Conservation (phyloP, 2,329 filamentous ascomycete genomes). For the Fusarium gaditjirri region DNA sequence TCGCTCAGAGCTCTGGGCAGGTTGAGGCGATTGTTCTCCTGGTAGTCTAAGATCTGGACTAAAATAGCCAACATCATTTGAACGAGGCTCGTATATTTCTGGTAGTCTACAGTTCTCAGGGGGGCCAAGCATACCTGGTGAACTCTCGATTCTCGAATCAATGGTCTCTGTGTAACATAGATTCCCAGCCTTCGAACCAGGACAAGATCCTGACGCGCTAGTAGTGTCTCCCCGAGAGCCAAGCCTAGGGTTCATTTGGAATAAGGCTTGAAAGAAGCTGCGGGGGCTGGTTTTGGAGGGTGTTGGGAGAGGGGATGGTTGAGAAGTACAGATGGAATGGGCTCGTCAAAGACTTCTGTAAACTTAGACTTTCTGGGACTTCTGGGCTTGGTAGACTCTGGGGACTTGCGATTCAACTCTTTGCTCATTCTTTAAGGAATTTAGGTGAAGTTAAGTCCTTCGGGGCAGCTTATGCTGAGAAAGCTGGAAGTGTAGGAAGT, state of each 20-base stretch:
- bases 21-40: neutral
- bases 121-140: neutral
- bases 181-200: neutral
- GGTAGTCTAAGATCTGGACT: neutral
- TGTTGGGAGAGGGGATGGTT: neutral
- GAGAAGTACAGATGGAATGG: neutral
- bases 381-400: too few relatives aligned
- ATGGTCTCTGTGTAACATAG: neutral
- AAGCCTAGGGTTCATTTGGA: neutral
- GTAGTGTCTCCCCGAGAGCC: neutral
- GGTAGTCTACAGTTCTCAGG: neutral
- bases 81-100: neutral
- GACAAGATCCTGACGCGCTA: neutral
- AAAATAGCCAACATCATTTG: constrained; percentile 6
- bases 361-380: neutral
- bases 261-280: neutral
- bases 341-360: neutral
- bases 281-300: neutral
- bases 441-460: neutral
- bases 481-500: neutral
- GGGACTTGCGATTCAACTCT: neutral
- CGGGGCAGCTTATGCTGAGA: neutral
- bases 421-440: neutral
- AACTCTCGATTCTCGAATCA: neutral
- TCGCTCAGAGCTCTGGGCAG: neutral